A percentile compares a stretch with the other conserved stretches of the same genome.
Conservation (phyloP, 108 stramenopile genomes). For the Nannochloropsis salina region DNA sequence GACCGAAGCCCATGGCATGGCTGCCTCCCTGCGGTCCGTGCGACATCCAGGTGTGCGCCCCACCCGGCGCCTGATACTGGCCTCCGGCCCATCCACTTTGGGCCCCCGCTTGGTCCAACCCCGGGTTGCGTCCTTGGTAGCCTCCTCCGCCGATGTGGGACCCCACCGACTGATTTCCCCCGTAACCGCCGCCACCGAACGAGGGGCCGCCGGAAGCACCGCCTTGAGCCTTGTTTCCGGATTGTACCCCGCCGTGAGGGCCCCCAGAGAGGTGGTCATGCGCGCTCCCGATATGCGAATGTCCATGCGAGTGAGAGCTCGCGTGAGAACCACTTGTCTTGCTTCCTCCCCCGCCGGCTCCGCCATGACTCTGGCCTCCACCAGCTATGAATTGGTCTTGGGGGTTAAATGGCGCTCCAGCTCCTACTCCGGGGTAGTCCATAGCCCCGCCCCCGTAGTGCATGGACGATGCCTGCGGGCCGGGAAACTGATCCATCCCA, state of each 20-base stretch:
- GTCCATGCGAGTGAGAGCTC: background rate
- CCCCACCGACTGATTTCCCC: background rate
- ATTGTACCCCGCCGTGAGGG: background rate
- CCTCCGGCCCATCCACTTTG: conserved; percentile 7
- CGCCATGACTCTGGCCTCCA: background rate
- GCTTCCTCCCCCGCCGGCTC: background rate
- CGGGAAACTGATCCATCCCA: conserved; percentile 9
- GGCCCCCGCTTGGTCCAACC: background rate
- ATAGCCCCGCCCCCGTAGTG: conserved; percentile 1
- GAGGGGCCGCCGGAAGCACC: background rate
- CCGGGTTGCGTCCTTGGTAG: background rate
- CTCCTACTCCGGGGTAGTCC: background rate
- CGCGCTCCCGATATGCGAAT: background rate
- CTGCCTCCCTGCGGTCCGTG: background rate
- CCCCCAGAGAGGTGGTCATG: background rate
- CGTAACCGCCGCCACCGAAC: background rate
- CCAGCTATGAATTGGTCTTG: background rate
- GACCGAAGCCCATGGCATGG: conserved; percentile 14
- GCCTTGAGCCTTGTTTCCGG: background rate
- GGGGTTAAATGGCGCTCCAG: conserved; percentile 1
- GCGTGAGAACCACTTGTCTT: background rate
- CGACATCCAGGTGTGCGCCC: conserved; percentile 1
- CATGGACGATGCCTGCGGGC: background rate
- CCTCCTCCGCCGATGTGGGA: background rate
- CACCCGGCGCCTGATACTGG: background rate